Evolutionary conservation across 768 basidiomycete species (phyloP), one percentile per base, ranked within the genome.

Genomic region (Tulasnella sp.): DNA sequence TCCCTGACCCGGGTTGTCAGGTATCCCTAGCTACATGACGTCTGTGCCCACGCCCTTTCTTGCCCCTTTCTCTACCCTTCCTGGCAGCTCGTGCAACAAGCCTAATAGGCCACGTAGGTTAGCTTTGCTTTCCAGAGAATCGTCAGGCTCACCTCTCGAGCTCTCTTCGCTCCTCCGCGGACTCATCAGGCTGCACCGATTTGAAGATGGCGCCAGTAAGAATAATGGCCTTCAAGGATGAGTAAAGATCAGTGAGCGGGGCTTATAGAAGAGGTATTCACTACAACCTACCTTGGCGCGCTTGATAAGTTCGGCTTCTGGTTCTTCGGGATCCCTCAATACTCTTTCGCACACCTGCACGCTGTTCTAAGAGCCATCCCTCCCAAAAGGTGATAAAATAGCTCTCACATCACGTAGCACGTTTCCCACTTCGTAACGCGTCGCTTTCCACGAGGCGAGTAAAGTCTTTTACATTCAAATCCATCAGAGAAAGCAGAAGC

Each of bases 401-500:
- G 9, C 46, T 31, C 75, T 37, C 72, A 88, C 91, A 88, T 95
- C 92, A 75, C 96, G 90, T 74, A 97, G 88, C 22, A 98, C 96
- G 83, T 96, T 94, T 34, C 94, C 90, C 58, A 99, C 96, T 87
- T 99, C 98, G 84, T 98, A 91, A 76, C 97, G 92, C 3, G 97
- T 97, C 18, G 97, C 98, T 80, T 96, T 92, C 98, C 98, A 99
- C 37, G 97, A 97, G 8, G 97, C 97, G 41, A 99, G 91, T 87
- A 99, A 90, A 84, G 98, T 96, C 92, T 94, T 81, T 22, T 40
- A 24, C 40, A 46, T 37, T n/a, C n/a, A n/a, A n/a, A 24, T 37
- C 34, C 18, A n/a, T 16, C 40, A 72, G 34, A 44, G 60, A 79
- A 83, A 4, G 16, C 72, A 75, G 46, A 22, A 31, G n/a, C 8